Evolutionary conservation across 1,284 basidiomycete genomes (phyloP).

Genomic region (Sporisorium graminicola): DNA sequence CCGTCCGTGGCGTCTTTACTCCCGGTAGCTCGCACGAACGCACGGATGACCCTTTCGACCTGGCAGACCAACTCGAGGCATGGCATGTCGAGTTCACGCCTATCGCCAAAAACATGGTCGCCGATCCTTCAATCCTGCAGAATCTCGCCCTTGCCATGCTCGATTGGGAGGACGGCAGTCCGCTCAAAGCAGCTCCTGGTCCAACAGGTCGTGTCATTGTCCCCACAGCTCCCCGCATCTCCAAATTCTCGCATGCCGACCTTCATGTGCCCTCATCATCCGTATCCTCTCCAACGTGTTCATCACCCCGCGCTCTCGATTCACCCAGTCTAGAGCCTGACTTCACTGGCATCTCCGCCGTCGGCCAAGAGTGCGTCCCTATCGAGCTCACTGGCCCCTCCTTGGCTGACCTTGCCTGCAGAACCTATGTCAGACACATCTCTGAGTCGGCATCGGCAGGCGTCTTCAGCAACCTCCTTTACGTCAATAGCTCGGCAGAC

Average conservation of each 20-base stretch:
- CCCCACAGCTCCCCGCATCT: conserved; percentile 24
- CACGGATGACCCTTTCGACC: conserved; percentile 45
- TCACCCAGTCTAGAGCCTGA: conserved; percentile 19
- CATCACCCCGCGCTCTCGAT: conserved; percentile 21
- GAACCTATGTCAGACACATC: conserved; percentile 62
- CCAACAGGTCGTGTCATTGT: conserved; percentile 27
- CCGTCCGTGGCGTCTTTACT: conserved; percentile 37
- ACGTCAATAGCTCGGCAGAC: conserved; percentile 47
- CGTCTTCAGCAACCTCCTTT: conserved; percentile 62
- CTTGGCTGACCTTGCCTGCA: conserved; percentile 41
- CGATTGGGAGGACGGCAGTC: conserved; percentile 47
- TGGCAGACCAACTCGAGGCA: conserved; percentile 60
- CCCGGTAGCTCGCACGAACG: conserved; percentile 43
- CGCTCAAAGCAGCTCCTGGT: conserved; percentile 36
- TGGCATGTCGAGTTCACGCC: conserved; percentile 68
- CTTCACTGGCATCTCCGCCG: conserved; percentile 42
- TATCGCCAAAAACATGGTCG: conserved; percentile 57
- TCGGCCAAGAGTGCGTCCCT: conserved; percentile 63
- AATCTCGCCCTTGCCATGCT: conserved; percentile 50
- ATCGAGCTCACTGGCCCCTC: conserved; percentile 50
- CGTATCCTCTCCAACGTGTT: conserved; percentile 23
- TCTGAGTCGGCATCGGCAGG: conserved; percentile 63
- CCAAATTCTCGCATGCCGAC: conserved; percentile 17
- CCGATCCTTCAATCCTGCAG: conserved; percentile 32
- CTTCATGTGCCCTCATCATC: conserved; percentile 24